Conservation (phyloP, 305 asterid genomes). For the Fraxinus xanthoxyloides region DNA sequence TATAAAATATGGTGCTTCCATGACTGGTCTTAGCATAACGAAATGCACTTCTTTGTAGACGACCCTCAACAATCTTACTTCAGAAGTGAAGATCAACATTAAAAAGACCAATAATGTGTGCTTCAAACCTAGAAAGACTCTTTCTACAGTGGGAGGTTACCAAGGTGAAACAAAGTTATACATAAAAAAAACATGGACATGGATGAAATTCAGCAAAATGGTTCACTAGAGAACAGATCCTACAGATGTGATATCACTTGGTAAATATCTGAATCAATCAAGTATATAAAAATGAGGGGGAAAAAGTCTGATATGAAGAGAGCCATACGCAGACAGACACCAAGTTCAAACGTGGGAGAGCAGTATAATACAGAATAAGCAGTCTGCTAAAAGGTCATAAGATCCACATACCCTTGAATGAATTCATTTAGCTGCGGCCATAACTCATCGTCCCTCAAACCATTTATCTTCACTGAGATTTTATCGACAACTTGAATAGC, state of each 20-base stretch:
- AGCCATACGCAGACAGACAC: not conserved
- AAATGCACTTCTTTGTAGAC: not conserved
- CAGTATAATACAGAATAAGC: slow-evolving; percentile 2
- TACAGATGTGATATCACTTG: not conserved
- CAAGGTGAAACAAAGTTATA: not conserved
- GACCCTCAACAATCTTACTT: not conserved
- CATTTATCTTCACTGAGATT: slow-evolving; percentile 80
- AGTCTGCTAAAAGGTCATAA: not conserved
- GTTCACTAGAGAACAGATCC: not conserved
- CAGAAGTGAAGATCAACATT: not conserved
- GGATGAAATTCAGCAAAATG: not conserved
- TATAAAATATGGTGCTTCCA: not conserved
- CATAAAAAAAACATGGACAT: not conserved
- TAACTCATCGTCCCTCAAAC: slow-evolving; percentile 76
- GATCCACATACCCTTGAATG: slow-evolving; percentile 65
- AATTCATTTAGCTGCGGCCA: slow-evolving; percentile 89
- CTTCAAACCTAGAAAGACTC: not conserved
- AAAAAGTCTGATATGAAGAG: not conserved
- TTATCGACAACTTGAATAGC: slow-evolving; percentile 92
- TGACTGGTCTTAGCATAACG: not conserved
- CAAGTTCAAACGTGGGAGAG: not conserved
- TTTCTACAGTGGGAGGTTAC: not conserved
- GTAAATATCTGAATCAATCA: not conserved
- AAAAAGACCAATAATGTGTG: not conserved
- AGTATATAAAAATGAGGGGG: not conserved